Conservation (phyloP, 31 red algal genomes). For the Endocladia muricata region DNA sequence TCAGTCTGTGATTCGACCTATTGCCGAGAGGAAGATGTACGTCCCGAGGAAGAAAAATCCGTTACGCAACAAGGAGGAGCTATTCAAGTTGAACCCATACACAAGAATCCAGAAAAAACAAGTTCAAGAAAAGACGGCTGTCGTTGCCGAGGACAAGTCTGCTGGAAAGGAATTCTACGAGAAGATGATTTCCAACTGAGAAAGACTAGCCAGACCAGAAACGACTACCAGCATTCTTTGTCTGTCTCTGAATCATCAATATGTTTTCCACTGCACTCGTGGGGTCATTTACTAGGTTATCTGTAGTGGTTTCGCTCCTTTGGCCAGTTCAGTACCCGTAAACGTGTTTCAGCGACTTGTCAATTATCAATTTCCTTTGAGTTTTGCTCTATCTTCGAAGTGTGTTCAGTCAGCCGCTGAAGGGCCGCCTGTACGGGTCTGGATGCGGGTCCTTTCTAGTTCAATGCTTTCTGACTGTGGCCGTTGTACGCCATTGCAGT, state of each 20-base stretch:
- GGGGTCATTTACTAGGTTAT: no score
- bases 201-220: background rate
- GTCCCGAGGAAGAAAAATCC: conserved; percentile 89
- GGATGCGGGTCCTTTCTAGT: no score
- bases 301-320: background rate
- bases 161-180: conserved; percentile 12
- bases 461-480: no score
- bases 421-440: no score
- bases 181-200: conserved; percentile 8
- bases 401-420: no score
- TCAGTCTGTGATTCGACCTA: conserved; percentile 79
- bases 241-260: background rate
- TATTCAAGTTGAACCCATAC: conserved; percentile 92
- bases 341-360: background rate
- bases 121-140: background rate
- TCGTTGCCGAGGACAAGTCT: background rate
- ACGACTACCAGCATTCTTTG: background rate
- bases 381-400: background rate
- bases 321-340: background rate
- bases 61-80: conserved; percentile 78
- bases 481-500: no score
- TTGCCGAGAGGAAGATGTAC: conserved; percentile 54
- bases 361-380: background rate
- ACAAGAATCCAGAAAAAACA: conserved; percentile 21
- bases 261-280: background rate